phyloP scores from a whole-genome alignment of 2,329 filamentous ascomycete species.

The Colletotrichum paranaense region DNA sequence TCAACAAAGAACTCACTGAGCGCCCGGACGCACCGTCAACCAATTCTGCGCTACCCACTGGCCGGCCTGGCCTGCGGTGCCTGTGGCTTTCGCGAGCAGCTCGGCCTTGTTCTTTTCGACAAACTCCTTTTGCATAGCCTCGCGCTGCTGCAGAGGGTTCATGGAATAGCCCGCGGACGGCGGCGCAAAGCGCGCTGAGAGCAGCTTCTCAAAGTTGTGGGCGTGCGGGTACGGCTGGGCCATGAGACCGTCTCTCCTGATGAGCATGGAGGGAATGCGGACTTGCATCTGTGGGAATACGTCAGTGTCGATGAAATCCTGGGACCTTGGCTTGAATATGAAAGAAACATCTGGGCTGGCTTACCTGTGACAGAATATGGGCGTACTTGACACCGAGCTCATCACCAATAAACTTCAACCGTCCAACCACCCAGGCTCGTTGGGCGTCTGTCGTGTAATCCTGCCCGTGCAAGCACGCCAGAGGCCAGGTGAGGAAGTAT shows the following conservation, averaged over 20 bases:
- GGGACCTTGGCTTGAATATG: background rate
- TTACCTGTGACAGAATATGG: slow-evolving; percentile 64
- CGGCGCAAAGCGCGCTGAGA: slow-evolving; percentile 51
- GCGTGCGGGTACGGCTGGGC: slow-evolving; percentile 54
- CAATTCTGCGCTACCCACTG: slow-evolving; percentile 52
- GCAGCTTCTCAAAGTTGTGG: slow-evolving; percentile 57
- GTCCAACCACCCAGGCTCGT: slow-evolving; percentile 64
- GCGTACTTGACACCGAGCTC: slow-evolving; percentile 70
- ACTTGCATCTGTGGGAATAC: slow-evolving; percentile 59
- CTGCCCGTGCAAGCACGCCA: slow-evolving; percentile 64
- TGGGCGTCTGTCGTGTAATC: slow-evolving; percentile 71
- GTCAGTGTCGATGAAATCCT: slow-evolving; percentile 2
- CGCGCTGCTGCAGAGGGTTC: slow-evolving; percentile 60
- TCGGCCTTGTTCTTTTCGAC: slow-evolving; percentile 56
- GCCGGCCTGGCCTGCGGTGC: slow-evolving; percentile 48
- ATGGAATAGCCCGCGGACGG: slow-evolving; percentile 50
- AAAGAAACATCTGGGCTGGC: slow-evolving; percentile 30
- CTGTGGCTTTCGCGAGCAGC: slow-evolving; percentile 53
- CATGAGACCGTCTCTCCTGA: slow-evolving; percentile 64
- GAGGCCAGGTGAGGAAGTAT: slow-evolving; percentile 70
- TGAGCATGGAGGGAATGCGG: slow-evolving; percentile 72
- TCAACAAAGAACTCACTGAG: slow-evolving; percentile 5
- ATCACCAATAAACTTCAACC: slow-evolving; percentile 65
- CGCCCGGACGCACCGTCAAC: slow-evolving; percentile 41
- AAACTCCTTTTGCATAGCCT: slow-evolving; percentile 58